Conservation (phyloP, 2,329 filamentous ascomycete genomes). For the Atkinsonella texensis region DNA sequence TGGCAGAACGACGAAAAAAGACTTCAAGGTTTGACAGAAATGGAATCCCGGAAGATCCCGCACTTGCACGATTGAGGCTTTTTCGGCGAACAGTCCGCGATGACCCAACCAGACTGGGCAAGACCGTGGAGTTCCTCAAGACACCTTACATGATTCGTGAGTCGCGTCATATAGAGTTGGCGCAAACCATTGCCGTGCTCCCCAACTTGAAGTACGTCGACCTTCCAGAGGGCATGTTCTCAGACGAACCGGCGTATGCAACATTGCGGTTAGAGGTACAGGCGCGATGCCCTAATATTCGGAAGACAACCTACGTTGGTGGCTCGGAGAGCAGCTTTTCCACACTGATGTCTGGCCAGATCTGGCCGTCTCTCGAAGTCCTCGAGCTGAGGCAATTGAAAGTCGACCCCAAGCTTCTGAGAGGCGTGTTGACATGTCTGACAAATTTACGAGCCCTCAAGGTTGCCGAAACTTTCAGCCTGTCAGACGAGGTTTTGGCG, state of each 20-base stretch:
- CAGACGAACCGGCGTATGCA: constrained; percentile 63
- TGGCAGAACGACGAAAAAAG: constrained; percentile 68
- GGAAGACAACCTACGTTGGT: constrained; percentile 75
- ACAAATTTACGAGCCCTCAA: constrained; percentile 61
- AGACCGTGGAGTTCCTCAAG: constrained; percentile 67
- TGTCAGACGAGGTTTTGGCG: constrained; percentile 69
- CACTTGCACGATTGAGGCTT: constrained; percentile 62
- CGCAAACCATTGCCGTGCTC: constrained; percentile 72
- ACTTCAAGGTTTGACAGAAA: constrained; percentile 63
- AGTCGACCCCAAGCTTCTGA: constrained; percentile 58
- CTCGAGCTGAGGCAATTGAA: constrained; percentile 57
- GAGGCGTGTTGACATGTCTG: constrained; percentile 58
- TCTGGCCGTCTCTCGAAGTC: constrained; percentile 62
- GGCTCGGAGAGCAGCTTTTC: constrained; percentile 72
- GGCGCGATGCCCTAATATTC: constrained; percentile 67
- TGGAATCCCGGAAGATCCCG: constrained; percentile 68
- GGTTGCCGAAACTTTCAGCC: constrained; percentile 53
- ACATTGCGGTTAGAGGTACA: constrained; percentile 76
- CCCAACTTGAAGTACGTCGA: constrained; percentile 84
- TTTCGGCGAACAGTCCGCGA: constrained; percentile 75
- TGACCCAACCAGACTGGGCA: constrained; percentile 55
- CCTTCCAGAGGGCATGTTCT: constrained; percentile 77
- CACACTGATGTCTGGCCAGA: constrained; percentile 48
- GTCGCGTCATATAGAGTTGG: constrained; percentile 71
- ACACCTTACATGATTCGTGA: constrained; percentile 92